Percentiles rank a stretch among this genome's conserved stretches.
Conservation (phyloP, 139 green algal genomes). For the Coccomyxa sp. region DNA sequence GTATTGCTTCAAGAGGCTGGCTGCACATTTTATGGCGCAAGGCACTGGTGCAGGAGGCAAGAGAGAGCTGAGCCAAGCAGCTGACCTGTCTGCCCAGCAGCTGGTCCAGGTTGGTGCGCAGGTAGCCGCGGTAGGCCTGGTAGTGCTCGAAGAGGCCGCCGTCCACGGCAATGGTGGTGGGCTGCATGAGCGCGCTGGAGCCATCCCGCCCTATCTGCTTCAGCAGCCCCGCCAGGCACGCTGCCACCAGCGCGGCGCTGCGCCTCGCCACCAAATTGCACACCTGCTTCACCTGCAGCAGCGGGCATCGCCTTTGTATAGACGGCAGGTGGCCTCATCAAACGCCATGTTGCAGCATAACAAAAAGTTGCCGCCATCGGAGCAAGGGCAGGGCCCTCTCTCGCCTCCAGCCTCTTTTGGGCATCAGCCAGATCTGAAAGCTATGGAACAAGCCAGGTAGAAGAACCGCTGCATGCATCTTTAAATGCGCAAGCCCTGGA, state of each 20-base stretch:
- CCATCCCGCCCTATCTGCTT: slow-evolving; percentile 33
- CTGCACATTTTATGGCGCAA: too few species aligned
- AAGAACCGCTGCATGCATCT: too few species aligned
- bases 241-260: slow-evolving; percentile 51
- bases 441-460: too few species aligned
- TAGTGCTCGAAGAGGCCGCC: slow-evolving; percentile 65
- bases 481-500: too few species aligned
- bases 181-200: background rate
- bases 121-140: slow-evolving; percentile 28
- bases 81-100: background rate
- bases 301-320: too few species aligned
- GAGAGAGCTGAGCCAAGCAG: background rate
- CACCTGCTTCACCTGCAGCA: slow-evolving; percentile 54
- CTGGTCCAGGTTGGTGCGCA: background rate
- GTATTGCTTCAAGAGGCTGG: too few species aligned
- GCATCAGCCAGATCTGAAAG: too few species aligned
- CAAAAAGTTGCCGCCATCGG: too few species aligned
- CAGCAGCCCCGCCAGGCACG: slow-evolving; percentile 55
- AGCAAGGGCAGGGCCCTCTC: too few species aligned
- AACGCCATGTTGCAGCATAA: too few species aligned
- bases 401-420: too few species aligned
- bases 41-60: background rate
- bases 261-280: slow-evolving; percentile 60
- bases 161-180: slow-evolving; percentile 51
- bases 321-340: too few species aligned